Evolutionary conservation across 2,329 filamentous ascomycete genomes (phyloP).

Genomic region (Colletotrichum navitas): DNA sequence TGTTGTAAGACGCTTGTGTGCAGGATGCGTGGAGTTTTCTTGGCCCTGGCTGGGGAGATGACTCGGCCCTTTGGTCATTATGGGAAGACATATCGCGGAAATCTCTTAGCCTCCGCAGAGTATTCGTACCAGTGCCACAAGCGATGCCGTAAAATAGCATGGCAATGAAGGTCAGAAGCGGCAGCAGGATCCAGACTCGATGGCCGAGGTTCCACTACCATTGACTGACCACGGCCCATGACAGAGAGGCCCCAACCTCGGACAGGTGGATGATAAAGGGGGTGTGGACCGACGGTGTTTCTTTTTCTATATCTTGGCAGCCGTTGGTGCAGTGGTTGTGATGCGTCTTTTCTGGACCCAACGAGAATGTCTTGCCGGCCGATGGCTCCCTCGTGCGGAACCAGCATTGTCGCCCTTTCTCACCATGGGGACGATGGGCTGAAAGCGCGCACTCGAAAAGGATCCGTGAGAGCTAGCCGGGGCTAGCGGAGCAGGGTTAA

Average conservation of each 20-base stretch:
- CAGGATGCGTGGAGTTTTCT: not conserved
- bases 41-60: not conserved
- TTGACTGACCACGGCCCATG: not conserved
- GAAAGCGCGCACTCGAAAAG: slow-evolving; percentile 30
- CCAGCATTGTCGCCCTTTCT: slow-evolving; percentile 6
- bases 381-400: slow-evolving; percentile 14
- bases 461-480: slow-evolving; percentile 29
- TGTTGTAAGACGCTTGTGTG: not conserved
- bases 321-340: slow-evolving; percentile 31
- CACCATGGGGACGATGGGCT: slow-evolving; percentile 18
- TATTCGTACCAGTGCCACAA: slow-evolving; percentile 6
- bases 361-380: slow-evolving; percentile 29
- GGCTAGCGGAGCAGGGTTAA: slow-evolving; percentile 23
- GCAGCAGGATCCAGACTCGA: not conserved
- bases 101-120: slow-evolving; percentile 2
- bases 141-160: slow-evolving; percentile 3
- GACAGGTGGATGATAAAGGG: not conserved
- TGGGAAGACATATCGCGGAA: not conserved
- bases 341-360: slow-evolving; percentile 18
- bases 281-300: slow-evolving; percentile 21
- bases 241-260: slow-evolving; percentile 4
- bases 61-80: not conserved
- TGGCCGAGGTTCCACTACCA: not conserved
- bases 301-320: slow-evolving; percentile 38
- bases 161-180: not conserved